These are phyloP conservation scores for Cercospora brassicicola DNA, from an alignment of 2,329 filamentous ascomycete genomes.

Conservation along the genomic window DNA sequence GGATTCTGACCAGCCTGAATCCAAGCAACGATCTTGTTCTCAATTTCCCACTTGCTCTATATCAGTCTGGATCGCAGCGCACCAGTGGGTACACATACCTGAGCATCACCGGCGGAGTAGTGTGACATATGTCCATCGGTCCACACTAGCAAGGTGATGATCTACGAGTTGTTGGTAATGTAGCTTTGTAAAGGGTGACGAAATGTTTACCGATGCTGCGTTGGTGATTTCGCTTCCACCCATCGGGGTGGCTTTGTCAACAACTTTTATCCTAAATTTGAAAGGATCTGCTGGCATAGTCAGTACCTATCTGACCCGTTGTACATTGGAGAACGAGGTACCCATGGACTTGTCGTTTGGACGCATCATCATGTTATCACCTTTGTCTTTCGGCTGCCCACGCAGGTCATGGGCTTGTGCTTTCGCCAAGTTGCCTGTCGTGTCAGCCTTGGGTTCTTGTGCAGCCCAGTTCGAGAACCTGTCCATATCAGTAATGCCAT, in stretches of 20 bases:
- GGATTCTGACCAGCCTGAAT: not conserved
- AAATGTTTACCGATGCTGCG: not conserved
- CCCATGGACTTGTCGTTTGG: not conserved
- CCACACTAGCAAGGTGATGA: slow-evolving; percentile 1
- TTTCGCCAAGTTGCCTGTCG: too few species aligned
- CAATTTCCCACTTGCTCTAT: not conserved
- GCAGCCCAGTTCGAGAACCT: not conserved
- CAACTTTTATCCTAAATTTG: not conserved
- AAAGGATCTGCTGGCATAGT: not conserved
- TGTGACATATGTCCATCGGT: slow-evolving; percentile 11
- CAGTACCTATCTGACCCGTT: not conserved
- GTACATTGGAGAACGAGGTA: not conserved
- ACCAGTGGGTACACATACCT: not conserved
- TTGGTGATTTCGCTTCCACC: not conserved
- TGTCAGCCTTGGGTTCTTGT: not conserved
- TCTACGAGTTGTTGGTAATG: not conserved
- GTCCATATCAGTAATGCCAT: not conserved
- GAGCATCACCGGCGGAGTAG: slow-evolving; percentile 11
- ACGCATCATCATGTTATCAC: not conserved
- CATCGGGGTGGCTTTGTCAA: not conserved
- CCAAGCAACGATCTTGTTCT: not conserved
- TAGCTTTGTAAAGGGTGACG: not conserved
- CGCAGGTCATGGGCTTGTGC: too few species aligned
- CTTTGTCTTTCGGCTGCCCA: not conserved
- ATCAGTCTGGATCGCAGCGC: too few species aligned